Evolutionary conservation across 1,284 basidiomycete genomes (phyloP), one percentile per base, ranked within the genome.

Genomic region (Pseudozyma pruni): DNA sequence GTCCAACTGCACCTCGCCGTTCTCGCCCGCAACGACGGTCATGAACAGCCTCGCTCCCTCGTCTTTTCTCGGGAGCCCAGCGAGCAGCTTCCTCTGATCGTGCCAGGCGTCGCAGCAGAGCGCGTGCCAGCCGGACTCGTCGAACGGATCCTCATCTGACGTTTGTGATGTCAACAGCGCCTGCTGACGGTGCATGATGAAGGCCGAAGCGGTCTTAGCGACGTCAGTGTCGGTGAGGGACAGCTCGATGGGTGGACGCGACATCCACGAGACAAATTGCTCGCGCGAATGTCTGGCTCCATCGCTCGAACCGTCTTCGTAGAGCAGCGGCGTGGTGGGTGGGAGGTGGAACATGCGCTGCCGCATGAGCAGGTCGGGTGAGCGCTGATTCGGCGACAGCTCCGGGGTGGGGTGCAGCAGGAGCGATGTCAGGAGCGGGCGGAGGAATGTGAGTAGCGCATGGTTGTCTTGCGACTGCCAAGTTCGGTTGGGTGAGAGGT

Each of bases 281-380:
- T n/a, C n/a, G n/a, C n/a, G 44, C 31, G 14, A 58, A 56, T 4
- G 17, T 35, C 19, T n/a, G 20, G 22, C 52, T 46, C 8, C 52
- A 46, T n/a, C n/a, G n/a, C n/a, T n/a, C n/a, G n/a, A n/a, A n/a
- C n/a, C n/a, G n/a, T n/a, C n/a, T n/a, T n/a, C n/a, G n/a, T n/a
- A n/a, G n/a, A n/a, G n/a, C n/a, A n/a, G n/a, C n/a, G n/a, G n/a
- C n/a, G n/a, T n/a, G n/a, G n/a, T n/a, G n/a, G n/a, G n/a, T n/a
- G 58, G 33, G 0, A 67, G 45, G 16, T 46, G 48, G 11, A 72
- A 55, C 43, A 72, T 57, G 4, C 58, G 62, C 14, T 62, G 62
- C 13, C 69, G 57, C 62, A 55, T 66, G 6, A 11, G 38, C 7
- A 72, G 51, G 33, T 67, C 63, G 17, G 55, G 23, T 2, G 67